A percentile compares a stretch with the other conserved stretches of the same genome.
Conservation (phyloP, 2,329 filamentous ascomycete species). For the Xylaria sp. region DNA sequence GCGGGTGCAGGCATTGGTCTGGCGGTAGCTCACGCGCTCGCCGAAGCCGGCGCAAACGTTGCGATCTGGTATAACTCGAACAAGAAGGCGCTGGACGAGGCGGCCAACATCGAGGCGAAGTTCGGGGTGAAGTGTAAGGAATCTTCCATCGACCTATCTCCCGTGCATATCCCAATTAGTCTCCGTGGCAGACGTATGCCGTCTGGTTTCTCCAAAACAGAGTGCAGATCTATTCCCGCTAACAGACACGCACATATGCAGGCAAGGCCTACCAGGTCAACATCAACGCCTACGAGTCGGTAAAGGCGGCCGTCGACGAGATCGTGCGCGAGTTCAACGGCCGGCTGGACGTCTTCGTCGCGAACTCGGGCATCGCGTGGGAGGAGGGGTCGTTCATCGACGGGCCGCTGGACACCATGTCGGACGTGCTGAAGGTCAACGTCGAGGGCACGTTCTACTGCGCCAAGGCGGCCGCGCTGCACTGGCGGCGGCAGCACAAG, state of each 20-base stretch:
- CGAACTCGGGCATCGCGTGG: constrained; percentile 82
- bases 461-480: constrained; percentile 73
- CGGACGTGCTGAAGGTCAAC: constrained; percentile 75
- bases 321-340: constrained; percentile 76
- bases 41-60: constrained; percentile 77
- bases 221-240: neutral
- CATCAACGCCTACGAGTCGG: constrained; percentile 63
- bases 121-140: constrained; percentile 74
- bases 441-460: constrained; percentile 83
- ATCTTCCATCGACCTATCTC: neutral
- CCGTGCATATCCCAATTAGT: no score
- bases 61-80: constrained; percentile 80
- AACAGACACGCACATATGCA: constrained; percentile 42
- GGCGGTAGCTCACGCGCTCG: constrained; percentile 70
- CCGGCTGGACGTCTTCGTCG: constrained; percentile 80
- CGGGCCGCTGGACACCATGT: constrained; percentile 71
- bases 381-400: constrained; percentile 75
- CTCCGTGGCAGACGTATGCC: no score
- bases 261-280: constrained; percentile 72
- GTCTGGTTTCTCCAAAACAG: neutral
- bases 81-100: constrained; percentile 69
- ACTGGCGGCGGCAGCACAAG: constrained; percentile 76
- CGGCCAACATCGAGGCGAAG: constrained; percentile 70
- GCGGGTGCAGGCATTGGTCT: constrained; percentile 69
- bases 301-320: constrained; percentile 62